Evolutionary conservation across 768 basidiomycete species (phyloP), one percentile per base, ranked within the genome.

Genomic region (Boletus vinaceobasis): DNA sequence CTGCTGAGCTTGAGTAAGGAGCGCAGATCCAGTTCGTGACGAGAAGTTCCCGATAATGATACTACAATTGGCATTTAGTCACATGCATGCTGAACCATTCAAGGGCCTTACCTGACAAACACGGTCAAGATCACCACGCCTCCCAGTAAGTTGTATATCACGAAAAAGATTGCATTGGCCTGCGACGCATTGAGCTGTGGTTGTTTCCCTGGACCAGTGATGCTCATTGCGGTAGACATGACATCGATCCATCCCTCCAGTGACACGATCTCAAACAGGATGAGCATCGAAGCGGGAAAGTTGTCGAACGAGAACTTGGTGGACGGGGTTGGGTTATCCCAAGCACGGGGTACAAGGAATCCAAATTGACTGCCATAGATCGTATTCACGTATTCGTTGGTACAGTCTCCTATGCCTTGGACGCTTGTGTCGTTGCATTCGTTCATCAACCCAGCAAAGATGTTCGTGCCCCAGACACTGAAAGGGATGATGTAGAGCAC

Each of bases 161-260:
- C 71, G 74, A 96, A 93, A 70, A 95, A 97, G 42, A 98, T 80
- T 0, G 91, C 90, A 65, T 98, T 96, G 60, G 77, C 82, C 57
- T 90, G 89, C 0, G 87, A 80, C 1, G 79, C 82, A 57, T 95
- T 89, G 38, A 73, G 78, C 55, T 79, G 72, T 0, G 93, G 90
- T 66, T 97, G 93, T 51, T 71, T 72, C 29, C 84, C 83, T 21
- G 59, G 66, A 5, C 87, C 90, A 1, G 82, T 86, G 59, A 97
- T 88, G 57, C 85, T 83, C 69, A 89, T 89, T 1, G 87, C 87
- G 26, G 86, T 79, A 36, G 72, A 74, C 88, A 97, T 88, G 47
- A 94, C 96, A 65, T 95, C 92, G n/a, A 90, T 81, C 96, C 95
- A 98, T 2, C 96, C 96, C 73, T 96, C 94, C 46, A 97, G 74